Base-by-base conservation (phyloP, 495 filamentous ascomycete species). In the Patellaria atrata region DNA sequence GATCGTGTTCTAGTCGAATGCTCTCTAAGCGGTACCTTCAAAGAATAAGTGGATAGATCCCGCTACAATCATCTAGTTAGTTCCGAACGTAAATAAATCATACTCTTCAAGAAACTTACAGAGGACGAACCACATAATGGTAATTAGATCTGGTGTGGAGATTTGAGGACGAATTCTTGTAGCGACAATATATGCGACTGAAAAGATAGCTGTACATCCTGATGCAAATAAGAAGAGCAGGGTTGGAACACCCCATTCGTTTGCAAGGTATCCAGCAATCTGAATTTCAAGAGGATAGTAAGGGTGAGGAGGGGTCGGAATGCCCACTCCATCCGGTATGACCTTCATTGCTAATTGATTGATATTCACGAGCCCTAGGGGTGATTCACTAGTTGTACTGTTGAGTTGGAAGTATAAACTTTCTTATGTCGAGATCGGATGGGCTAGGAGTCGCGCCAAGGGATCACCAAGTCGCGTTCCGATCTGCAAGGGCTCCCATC, bases 11-110 rank as follows among this genome's bases (percentile, higher is more conserved):
- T 9, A 14, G 28, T 9, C 8, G 10, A 2, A 10, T 9, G 18
- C n/a, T 15, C 17, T 13, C n/a, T n/a, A n/a, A n/a, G n/a, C n/a
- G n/a, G n/a, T 48, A 71, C 68, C 71, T 60, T 91, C 82, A 48
- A 91, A 87, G 49, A 83, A 73, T 31, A 78, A 68, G 52, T 91
- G 82, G 13, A 87, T 63, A 28, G 48, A 64, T 13, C 75, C 75
- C 33, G 61, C 77, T 83, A 22, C 7, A 24, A 31, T 8, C 14
- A 8, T 15, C n/a, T n/a, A n/a, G 28, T 31, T 14, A 31, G 28
- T 15, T 15, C 16, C 28, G 10, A 14, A 9, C 16, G 8, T 15
- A 9, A 15, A 9, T 15, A 9, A 8, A 10, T 8, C 9, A 35
- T 27, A 10, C 27, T 27, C 32, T 16, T 10, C 32, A 6, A 21